Evolutionary conservation across 2,329 filamentous ascomycete genomes (phyloP).

Genomic region (Pezicula carpinea): DNA sequence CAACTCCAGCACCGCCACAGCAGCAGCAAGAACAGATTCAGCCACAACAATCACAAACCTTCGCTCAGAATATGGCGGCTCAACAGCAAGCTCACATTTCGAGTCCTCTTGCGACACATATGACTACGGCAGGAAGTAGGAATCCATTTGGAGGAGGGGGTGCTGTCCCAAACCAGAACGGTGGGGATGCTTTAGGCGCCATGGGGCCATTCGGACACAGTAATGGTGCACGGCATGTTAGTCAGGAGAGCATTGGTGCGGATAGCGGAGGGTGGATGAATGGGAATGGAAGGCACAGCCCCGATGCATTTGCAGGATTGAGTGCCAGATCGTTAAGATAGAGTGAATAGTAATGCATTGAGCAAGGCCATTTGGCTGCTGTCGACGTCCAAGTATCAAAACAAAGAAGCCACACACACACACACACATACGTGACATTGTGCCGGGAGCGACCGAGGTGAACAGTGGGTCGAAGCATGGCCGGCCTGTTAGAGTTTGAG

Average conservation of each 20-base stretch:
- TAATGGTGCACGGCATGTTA: constrained; percentile 41
- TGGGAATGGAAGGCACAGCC: constrained; percentile 71
- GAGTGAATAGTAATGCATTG: constrained; percentile 2
- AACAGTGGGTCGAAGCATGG: too few species aligned
- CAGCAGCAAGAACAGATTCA: constrained; percentile 11
- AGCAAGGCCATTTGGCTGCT: too few species aligned
- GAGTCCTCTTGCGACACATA: constrained; percentile 10
- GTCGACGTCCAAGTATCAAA: too few species aligned
- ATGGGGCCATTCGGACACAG: constrained; percentile 17
- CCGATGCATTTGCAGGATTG: constrained; percentile 73
- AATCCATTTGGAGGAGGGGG: constrained; percentile 26
- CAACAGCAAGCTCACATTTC: constrained; percentile 10
- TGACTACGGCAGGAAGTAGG: constrained; percentile 17
- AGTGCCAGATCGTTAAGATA: constrained; percentile 28
- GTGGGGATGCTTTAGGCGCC: constrained; percentile 20
- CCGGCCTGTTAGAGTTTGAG: too few species aligned
- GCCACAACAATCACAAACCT: constrained; percentile 5
- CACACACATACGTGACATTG: too few species aligned
- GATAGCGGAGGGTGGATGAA: constrained; percentile 50
- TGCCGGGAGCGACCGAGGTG: too few species aligned
- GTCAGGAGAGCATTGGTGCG: constrained; percentile 63
- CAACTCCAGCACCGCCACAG: constrained; percentile 15
- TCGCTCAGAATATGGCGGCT: constrained; percentile 4
- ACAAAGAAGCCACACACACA: too few species aligned
- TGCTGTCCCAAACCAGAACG: constrained; percentile 14